These are phyloP conservation scores for Oleoguttula mirabilis DNA, from an alignment of 495 filamentous ascomycete species.

Conservation along the genomic window DNA sequence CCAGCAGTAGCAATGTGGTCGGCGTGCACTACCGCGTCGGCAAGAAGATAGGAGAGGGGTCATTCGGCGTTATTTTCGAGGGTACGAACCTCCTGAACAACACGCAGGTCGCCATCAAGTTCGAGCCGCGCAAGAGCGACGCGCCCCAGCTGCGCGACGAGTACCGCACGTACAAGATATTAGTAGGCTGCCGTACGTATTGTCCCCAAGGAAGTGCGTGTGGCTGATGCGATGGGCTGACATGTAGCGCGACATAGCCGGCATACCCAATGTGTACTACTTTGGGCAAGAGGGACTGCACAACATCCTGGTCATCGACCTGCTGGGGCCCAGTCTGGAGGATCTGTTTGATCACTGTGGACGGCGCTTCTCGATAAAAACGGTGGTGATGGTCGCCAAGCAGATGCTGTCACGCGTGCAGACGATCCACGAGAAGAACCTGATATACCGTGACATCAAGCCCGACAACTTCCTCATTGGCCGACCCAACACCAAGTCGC, in stretches of 20 bases:
- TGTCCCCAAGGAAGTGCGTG: not conserved
- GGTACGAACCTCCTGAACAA: slow-evolving; percentile 98
- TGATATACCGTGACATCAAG: slow-evolving; percentile 99
- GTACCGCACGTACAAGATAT: slow-evolving; percentile 98
- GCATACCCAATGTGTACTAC: slow-evolving; percentile 99
- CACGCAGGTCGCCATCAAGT: slow-evolving; percentile 99
- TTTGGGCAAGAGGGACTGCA: slow-evolving; percentile 98
- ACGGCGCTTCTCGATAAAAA: slow-evolving; percentile 89
- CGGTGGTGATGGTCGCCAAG: slow-evolving; percentile 98
- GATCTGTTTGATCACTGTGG: slow-evolving; percentile 98
- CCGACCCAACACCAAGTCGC: slow-evolving; percentile 77
- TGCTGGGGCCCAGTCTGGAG: slow-evolving; percentile 90
- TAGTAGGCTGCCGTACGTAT: slow-evolving; percentile 95
- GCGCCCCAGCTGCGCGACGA: slow-evolving; percentile 96
- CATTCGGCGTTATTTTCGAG: slow-evolving; percentile 98
- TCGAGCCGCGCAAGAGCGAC: slow-evolving; percentile 98
- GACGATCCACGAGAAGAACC: slow-evolving; percentile 99
- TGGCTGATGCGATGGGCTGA: not conserved
- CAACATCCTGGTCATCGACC: slow-evolving; percentile 97
- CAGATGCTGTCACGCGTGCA: slow-evolving; percentile 98
- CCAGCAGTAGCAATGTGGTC: slow-evolving; percentile 93
- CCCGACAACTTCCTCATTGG: slow-evolving; percentile 99
- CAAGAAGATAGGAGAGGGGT: slow-evolving; percentile 99
- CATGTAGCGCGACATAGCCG: slow-evolving; percentile 50
- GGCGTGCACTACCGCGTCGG: slow-evolving; percentile 98